Conservation (phyloP, 2,329 filamentous ascomycete genomes). For the Stromatinia cepivora region DNA sequence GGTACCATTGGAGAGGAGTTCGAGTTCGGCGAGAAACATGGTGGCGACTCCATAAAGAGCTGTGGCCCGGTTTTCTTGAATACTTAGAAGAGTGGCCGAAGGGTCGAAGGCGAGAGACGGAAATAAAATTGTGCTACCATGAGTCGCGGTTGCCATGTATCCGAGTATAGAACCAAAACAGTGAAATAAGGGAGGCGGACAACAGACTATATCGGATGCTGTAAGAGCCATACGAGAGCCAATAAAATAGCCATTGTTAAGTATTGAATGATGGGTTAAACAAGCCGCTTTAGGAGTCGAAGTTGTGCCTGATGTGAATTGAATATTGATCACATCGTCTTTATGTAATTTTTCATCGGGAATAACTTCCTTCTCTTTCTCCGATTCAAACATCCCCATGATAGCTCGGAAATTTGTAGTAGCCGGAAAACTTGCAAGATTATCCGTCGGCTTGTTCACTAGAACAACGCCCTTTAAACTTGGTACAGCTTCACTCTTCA, state of each 20-base stretch:
- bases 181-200: slow-evolving; percentile 81
- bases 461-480: slow-evolving; percentile 70
- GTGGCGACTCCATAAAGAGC: slow-evolving; percentile 87
- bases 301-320: slow-evolving; percentile 97
- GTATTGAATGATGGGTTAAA: slow-evolving; percentile 78
- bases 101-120: slow-evolving; percentile 87
- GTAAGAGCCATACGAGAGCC: slow-evolving; percentile 81
- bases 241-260: slow-evolving; percentile 89
- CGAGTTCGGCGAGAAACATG: slow-evolving; percentile 90
- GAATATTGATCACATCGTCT: slow-evolving; percentile 84
- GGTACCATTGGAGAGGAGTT: slow-evolving; percentile 62
- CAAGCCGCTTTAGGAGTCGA: slow-evolving; percentile 88
- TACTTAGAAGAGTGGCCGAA: slow-evolving; percentile 51
- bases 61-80: slow-evolving; percentile 52
- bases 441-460: slow-evolving; percentile 69
- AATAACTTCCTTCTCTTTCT: slow-evolving; percentile 41
- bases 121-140: slow-evolving; percentile 79
- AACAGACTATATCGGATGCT: slow-evolving; percentile 73
- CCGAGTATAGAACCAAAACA: slow-evolving; percentile 74
- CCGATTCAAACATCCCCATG: slow-evolving; percentile 26
- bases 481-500: slow-evolving; percentile 59
- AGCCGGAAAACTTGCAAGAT: slow-evolving; percentile 41
- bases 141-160: slow-evolving; percentile 93
- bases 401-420: slow-evolving; percentile 44
- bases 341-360: slow-evolving; percentile 53